Evolutionary conservation across 129 eudicot genomes (phyloP).

Genomic region (Heracleum sosnowskyi): DNA sequence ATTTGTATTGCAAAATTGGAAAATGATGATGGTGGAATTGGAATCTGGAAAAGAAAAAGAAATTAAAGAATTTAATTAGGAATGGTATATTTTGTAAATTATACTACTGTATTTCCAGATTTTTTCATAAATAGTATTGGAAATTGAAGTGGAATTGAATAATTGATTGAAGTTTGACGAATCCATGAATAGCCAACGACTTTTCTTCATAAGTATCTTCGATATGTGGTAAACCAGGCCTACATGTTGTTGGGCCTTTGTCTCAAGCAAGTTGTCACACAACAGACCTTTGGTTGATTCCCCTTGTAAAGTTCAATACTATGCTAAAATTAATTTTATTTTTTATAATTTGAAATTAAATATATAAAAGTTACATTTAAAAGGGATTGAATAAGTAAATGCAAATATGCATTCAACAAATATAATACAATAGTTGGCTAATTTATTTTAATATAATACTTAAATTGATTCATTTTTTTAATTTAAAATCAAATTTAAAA

Average conservation of each 20-base stretch:
- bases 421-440: no score
- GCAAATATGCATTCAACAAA: no score
- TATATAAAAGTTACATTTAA: no score
- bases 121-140: background rate
- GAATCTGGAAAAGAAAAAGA: slow-evolving; percentile 2
- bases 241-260: background rate
- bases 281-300: background rate
- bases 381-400: no score
- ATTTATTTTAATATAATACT: no score
- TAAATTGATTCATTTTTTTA: no score
- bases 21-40: background rate
- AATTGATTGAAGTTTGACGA: slow-evolving; percentile 3
- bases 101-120: background rate
- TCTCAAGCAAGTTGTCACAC: background rate
- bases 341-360: no score
- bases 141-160: no score
- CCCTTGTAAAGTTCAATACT: no score
- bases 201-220: background rate
- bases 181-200: slow-evolving; percentile 6
- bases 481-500: no score
- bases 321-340: no score
- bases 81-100: background rate
- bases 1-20: background rate
- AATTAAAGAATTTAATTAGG: background rate
- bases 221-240: background rate